Evolutionary conservation across 2,329 filamentous ascomycete species (phyloP), one percentile per base, ranked within the genome.

Genomic region (Fusarium pilosicola): DNA sequence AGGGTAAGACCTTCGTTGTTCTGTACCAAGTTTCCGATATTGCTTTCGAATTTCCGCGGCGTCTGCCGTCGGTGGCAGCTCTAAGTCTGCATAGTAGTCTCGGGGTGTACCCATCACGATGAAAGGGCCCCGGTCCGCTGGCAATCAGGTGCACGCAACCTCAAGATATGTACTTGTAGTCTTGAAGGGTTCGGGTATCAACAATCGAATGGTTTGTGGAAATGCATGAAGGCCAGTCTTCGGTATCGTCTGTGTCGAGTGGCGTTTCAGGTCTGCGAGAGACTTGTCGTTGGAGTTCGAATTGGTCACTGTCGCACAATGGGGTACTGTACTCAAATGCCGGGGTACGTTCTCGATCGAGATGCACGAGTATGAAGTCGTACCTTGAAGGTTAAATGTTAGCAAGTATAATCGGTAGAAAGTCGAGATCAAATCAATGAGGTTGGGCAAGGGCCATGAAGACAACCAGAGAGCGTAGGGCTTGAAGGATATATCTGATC

Each of bases 11-110:
- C n/a, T 22, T 30, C 36, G 17, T 20, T 34, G 22, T 20, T 30
- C 26, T 86, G 65, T 84, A 94, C 93, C 93, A 79, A 97, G 88
- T 82, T 94, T 95, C 75, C 93, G 90, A 82, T 95, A 97, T 78
- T 95, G 92, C 82, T 92, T 96, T 85, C 94, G 96, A 80, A 97
- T 91, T 45, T 96, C 94, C 36, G 91, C 89, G 48, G 90, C 84
- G 74, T 92, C 90, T 60, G 93, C 93, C 76, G 88, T 88, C 17
- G 88, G 85, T 5, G 89, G 82, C 63, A 97, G 84, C 73, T 94
- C 93, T 62, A 97, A 87, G 84, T 97, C 94, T 70, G 91, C 92
- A 83, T 97, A 97, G 83, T 96, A 96, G 83, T 97, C 93, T 77
- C 90, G 89, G 76, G 87, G 88, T 64, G 78, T 70, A 24, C 76